These are phyloP conservation scores for Ganoderma lingzhi DNA, from an alignment of 1,284 basidiomycete species.

Conservation along the genomic window DNA sequence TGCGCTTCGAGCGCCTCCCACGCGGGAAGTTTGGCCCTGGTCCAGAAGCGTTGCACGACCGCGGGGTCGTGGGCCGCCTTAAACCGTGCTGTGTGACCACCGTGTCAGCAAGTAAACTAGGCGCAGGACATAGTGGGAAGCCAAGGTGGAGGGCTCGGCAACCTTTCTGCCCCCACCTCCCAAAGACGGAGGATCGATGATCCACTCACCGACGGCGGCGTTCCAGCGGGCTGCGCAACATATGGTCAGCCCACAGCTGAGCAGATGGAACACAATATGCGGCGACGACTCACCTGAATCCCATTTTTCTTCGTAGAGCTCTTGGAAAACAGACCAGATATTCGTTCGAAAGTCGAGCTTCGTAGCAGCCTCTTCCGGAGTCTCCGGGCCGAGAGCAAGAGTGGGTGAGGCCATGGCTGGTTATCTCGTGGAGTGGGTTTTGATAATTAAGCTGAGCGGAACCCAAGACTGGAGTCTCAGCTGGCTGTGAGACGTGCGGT, in stretches of 20 bases:
- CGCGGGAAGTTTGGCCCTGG: conserved; percentile 39
- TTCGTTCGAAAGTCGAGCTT: conserved; percentile 40
- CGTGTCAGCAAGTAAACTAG: not conserved
- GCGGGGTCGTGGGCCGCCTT: conserved; percentile 37
- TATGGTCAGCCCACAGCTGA: not conserved
- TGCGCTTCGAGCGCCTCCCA: conserved; percentile 42
- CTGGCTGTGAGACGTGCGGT: not conserved
- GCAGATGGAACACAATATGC: not conserved
- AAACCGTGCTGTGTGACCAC: conserved; percentile 33
- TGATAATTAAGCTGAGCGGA: not conserved
- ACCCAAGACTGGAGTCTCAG: conserved; percentile 6
- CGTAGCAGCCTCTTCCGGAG: conserved; percentile 39
- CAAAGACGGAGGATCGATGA: conserved; percentile 6
- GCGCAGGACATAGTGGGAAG: not conserved
- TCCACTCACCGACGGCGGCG: conserved; percentile 36
- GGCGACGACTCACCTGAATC: conserved; percentile 36
- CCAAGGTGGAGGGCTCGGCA: not conserved
- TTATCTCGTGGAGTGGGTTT: not conserved
- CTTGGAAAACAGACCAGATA: conserved; percentile 42
- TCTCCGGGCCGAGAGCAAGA: conserved; percentile 21
- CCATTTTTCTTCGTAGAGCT: conserved; percentile 43
- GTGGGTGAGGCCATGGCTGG: conserved; percentile 4
- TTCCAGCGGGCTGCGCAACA: conserved; percentile 38
- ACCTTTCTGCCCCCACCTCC: not conserved
- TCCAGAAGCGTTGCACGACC: conserved; percentile 38